Evolutionary conservation across 768 basidiomycete species (phyloP), one percentile per base, ranked within the genome.

Genomic region (Leucogyrophana mollusca): DNA sequence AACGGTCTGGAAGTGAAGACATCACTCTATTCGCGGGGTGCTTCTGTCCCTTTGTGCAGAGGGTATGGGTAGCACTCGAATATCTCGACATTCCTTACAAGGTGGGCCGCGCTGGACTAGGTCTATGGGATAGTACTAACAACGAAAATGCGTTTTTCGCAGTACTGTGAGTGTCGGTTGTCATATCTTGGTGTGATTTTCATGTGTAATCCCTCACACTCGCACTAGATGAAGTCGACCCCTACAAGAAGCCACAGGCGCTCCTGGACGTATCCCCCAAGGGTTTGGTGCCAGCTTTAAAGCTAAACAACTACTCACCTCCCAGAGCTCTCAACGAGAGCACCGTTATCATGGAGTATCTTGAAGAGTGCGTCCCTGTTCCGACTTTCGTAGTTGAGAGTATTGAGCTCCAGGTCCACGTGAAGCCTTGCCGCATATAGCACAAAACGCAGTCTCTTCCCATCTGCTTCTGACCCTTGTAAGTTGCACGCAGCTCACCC

Each of bases 31-130:
- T 88, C 53, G 82, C 73, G 8, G 75, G 79, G 43, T 88, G 85
- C 58, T 88, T 88, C 57, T 90, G 87, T 59, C 87, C 87, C 0
- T 91, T 90, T 58, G 88, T 90, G 2, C 88, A 91, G 62, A 74
- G 90, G 13, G 86, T 79, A 2, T 93, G 90, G 90, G 74, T 82
- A 16, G 76, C 81, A 0, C 70, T 91, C 23, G 88, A 92, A 61
- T 75, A 78, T 50, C 77, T 89, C 17, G 74, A 71, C 1, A 77
- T 90, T 36, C 78, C 81, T 2, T 91, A 94, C 67, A 78, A 82
- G 60, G 86, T 85, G 46, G 39, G 69, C 42, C n/a, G n/a, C n/a
- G n/a, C n/a, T n/a, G n/a, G n/a, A n/a, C n/a, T n/a, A n/a, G n/a
- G n/a, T 24, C 11, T 38, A 4, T n/a, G 1, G n/a, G n/a, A 27